Conservation (phyloP, 2,329 filamentous ascomycete species). For the Xylariaceae sp. region DNA sequence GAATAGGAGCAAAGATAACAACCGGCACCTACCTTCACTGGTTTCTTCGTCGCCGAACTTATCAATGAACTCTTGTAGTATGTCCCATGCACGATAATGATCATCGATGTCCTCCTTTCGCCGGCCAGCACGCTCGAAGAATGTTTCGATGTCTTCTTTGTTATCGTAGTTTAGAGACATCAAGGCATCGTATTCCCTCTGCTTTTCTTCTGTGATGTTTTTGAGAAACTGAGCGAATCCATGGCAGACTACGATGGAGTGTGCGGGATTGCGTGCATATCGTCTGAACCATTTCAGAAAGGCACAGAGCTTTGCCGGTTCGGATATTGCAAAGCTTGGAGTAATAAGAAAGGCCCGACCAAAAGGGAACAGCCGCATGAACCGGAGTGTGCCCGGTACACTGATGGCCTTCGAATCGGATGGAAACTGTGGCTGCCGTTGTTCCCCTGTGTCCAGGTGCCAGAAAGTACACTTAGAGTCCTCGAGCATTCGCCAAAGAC, state of each 20-base stretch:
- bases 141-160: constrained; percentile 14
- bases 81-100: constrained; percentile 21
- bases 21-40: constrained; percentile 23
- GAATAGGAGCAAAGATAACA: background rate
- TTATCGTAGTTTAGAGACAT: constrained; percentile 8
- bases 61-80: constrained; percentile 28
- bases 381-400: constrained; percentile 32
- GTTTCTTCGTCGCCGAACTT: constrained; percentile 32
- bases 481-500: constrained; percentile 26
- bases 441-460: constrained; percentile 26
- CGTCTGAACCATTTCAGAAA: constrained; percentile 39
- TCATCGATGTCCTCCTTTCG: constrained; percentile 20
- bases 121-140: constrained; percentile 18
- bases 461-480: constrained; percentile 28
- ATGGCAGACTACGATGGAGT: constrained; percentile 35
- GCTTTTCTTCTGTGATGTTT: constrained; percentile 35
- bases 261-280: constrained; percentile 21
- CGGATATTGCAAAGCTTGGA: constrained; percentile 45
- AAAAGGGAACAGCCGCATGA: constrained; percentile 41
- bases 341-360: constrained; percentile 44
- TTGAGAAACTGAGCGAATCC: constrained; percentile 35
- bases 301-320: constrained; percentile 36
- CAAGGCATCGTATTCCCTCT: constrained; percentile 20
- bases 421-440: constrained; percentile 30
- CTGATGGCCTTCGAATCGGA: constrained; percentile 23